Base-by-base conservation (phyloP, 371 early-diverging fungal species). In the Saksenaea vasiformis region DNA sequence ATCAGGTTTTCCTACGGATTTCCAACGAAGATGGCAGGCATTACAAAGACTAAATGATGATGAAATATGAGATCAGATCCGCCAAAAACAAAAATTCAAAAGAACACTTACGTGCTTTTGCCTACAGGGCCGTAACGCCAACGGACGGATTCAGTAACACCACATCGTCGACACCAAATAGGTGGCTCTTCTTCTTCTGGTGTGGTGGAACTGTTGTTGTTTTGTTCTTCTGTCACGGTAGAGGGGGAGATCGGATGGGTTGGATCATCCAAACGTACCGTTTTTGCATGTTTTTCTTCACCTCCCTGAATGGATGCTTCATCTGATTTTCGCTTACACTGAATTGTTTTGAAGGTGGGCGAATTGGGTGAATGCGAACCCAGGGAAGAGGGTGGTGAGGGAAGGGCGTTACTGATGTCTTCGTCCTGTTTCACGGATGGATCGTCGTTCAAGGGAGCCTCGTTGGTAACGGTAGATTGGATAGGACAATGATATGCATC, bases 331-430 rank as follows among this genome's bases (percentile, higher is more conserved):
- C 51, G 51, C 11, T 47, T 47, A 47, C 51, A 47, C 10, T 17
- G n/a, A 0, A 47, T 22, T 22, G 51, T 9, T 31, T 55, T 36
- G 15, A 55, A 28, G 14, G 36, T 36, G 26, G 56, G 56, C 15
- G 56, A 55, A 55, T 28, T 55, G 31, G 56, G 56, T 28, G 56
- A 55, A 14, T 55, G 56, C 3, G 56, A 19, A 7, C 36, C 56
- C 56, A 55, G 31, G 8, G 56, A 55, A 14, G 31, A 28, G 2
- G 56, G 56, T 31, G 56, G 56, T 28, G 56, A 55, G 9, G 56
- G 56, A 26, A 55, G 27, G 11, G 56, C 56, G 36, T 55, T 26
- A 19, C 19, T 26, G 36, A 55, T 34, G 10, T 55, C 56, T 3
- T 55, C 56, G 7, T 55, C 56, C 22, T 47, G 51, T 47, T 47